These are phyloP conservation scores for Fusarium solani-melongenae DNA, from an alignment of 2,329 filamentous ascomycete genomes.

Conservation along the genomic window DNA sequence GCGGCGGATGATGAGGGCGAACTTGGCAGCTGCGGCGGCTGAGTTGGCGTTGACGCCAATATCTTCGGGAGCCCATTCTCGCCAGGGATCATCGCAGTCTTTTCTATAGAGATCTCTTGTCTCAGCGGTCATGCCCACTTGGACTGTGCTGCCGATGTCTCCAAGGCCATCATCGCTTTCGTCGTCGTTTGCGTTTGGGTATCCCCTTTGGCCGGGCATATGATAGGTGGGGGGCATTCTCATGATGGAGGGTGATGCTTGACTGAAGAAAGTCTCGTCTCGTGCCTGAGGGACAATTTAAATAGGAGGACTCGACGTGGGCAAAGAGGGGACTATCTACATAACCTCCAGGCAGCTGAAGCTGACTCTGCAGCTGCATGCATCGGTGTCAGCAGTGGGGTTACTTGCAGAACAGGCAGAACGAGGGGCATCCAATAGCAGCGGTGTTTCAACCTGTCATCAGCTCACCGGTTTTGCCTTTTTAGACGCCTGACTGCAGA, in stretches of 20 bases:
- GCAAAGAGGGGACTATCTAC: not conserved
- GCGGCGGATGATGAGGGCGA: constrained; percentile 8
- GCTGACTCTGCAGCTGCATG: not conserved
- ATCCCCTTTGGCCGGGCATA: not conserved
- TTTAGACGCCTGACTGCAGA: not conserved
- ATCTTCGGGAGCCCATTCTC: not conserved
- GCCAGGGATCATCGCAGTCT: not conserved
- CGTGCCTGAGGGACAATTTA: not conserved
- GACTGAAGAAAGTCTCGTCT: not conserved
- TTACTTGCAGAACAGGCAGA: not conserved
- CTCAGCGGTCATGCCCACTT: not conserved
- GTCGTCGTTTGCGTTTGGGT: not conserved
- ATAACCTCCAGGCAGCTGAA: not conserved
- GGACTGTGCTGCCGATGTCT: not conserved
- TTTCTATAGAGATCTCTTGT: constrained; percentile 3
- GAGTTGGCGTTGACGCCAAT: not conserved
- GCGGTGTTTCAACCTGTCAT: not conserved
- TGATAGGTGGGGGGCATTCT: not conserved
- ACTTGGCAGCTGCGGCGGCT: not conserved
- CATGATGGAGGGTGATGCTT: not conserved
- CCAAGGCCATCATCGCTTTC: not conserved
- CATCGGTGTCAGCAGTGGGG: not conserved
- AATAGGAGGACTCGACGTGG: not conserved
- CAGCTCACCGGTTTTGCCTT: not conserved
- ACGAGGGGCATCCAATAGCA: not conserved